A percentile compares a stretch with the other conserved stretches of the same genome.
Evolutionary conservation across 805 yeast species (phyloP).

Genomic region (Lachancea mirantina): DNA sequence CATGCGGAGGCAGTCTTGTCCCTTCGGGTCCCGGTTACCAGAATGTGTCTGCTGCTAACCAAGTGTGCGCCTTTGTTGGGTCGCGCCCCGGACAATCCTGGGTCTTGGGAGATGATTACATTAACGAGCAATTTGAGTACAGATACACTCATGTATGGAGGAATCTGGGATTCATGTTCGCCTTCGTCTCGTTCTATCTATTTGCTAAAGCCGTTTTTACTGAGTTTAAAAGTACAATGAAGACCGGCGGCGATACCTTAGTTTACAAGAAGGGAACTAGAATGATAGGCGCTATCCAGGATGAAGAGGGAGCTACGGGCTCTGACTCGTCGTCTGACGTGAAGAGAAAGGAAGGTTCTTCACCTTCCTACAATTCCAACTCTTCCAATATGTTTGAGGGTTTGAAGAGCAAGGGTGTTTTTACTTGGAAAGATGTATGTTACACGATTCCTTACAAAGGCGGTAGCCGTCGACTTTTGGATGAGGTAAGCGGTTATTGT

Average conservation of each 20-base stretch:
- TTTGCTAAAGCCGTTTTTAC: conserved; percentile 17
- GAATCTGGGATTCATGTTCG: conserved; percentile 62
- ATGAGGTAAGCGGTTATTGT: conserved; percentile 39
- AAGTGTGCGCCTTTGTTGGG: conserved; percentile 56
- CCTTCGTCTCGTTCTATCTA: conserved; percentile 29
- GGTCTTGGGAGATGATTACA: conserved; percentile 56
- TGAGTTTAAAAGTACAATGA: conserved; percentile 20
- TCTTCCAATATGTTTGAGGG: conserved; percentile 19
- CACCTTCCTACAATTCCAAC: conserved; percentile 2
- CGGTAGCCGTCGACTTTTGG: conserved; percentile 45
- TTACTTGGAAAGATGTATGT: conserved; percentile 30
- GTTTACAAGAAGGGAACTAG: conserved; percentile 47
- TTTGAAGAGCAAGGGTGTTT: conserved; percentile 26
- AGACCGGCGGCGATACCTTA: conserved; percentile 35
- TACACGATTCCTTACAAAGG: conserved; percentile 32
- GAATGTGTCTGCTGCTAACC: conserved; percentile 28
- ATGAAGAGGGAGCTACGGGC: conserved; percentile 16
- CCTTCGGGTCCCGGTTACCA: conserved; percentile 53
- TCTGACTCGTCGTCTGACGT: conserved; percentile 8
- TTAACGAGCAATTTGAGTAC: conserved; percentile 44
- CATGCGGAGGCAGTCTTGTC: conserved; percentile 32
- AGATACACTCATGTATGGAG: conserved; percentile 64
- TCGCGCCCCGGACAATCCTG: conserved; percentile 44
- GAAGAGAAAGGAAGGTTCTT: conserved; percentile 4
- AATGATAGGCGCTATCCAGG: conserved; percentile 6